Percentiles rank a stretch among this genome's conserved stretches.
Evolutionary conservation across 2,329 filamentous ascomycete species (phyloP).

Genomic region (Nectriaceae sp.): DNA sequence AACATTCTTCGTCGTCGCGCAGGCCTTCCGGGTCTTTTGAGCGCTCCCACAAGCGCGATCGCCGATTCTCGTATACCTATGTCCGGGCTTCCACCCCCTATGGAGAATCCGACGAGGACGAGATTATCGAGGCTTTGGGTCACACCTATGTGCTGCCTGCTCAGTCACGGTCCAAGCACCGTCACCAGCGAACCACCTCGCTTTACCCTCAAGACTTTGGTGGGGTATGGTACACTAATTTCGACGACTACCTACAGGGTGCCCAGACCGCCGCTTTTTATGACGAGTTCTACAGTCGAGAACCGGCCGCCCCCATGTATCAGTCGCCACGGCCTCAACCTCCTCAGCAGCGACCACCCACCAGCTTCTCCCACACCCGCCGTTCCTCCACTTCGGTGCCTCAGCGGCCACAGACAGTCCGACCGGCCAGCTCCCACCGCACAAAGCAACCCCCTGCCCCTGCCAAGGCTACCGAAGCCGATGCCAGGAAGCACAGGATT

Average conservation of each 20-base stretch:
- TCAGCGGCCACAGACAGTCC: constrained; percentile 54
- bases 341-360: constrained; percentile 40
- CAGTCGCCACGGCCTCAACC: constrained; percentile 48
- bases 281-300: constrained; percentile 39
- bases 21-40: constrained; percentile 38
- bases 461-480: constrained; percentile 57
- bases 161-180: constrained; percentile 43
- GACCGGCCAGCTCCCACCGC: constrained; percentile 39
- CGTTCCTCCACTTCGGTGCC: constrained; percentile 52
- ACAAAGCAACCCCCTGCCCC: constrained; percentile 34
- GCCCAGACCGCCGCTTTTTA: constrained; percentile 32
- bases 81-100: constrained; percentile 58
- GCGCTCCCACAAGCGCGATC: constrained; percentile 47
- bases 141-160: constrained; percentile 55
- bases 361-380: constrained; percentile 46
- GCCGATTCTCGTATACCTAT: constrained; percentile 59
- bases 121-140: constrained; percentile 56
- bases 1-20: constrained; percentile 50
- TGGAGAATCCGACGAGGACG: constrained; percentile 68
- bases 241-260: constrained; percentile 57
- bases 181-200: constrained; percentile 35
- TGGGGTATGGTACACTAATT: constrained; percentile 61
- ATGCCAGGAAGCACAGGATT: constrained; percentile 70
- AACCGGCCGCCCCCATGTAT: constrained; percentile 34
- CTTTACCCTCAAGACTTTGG: constrained; percentile 41